A percentile compares a stretch with the other conserved stretches of the same genome.
phyloP scores from a whole-genome alignment of 768 basidiomycete species.

The Paxillus involutus region DNA sequence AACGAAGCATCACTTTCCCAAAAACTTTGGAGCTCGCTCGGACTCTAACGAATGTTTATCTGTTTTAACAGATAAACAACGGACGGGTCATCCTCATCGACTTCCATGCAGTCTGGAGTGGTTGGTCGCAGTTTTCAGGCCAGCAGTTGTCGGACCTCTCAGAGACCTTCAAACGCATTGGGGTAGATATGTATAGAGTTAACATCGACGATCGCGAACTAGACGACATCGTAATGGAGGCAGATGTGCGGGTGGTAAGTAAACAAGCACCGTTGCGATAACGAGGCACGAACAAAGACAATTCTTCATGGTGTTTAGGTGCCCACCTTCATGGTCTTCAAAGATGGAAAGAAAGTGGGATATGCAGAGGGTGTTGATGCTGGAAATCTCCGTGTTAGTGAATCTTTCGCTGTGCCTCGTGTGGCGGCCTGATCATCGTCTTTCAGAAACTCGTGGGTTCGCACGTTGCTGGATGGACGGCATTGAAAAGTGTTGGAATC shows the following conservation, averaged over 20 bases:
- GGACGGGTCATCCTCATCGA: conserved; percentile 25
- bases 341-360: conserved; percentile 28
- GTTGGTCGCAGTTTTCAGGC: conserved; percentile 4
- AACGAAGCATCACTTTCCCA: background rate
- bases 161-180: conserved; percentile 25
- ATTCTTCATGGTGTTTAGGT: conserved; percentile 8
- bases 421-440: background rate
- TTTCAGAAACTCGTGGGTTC: conserved; percentile 21
- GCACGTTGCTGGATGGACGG: conserved; percentile 12
- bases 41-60: background rate
- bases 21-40: background rate
- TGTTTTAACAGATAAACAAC: conserved; percentile 24
- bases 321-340: conserved; percentile 30
- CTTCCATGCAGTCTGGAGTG: conserved; percentile 18
- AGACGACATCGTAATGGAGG: conserved; percentile 52
- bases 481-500: background rate
- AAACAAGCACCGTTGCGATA: background rate
- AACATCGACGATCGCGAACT: conserved; percentile 57
- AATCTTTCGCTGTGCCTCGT: conserved; percentile 5
- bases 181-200: conserved; percentile 67
- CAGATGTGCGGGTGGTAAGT: conserved; percentile 60
- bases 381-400: conserved; percentile 24
- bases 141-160: conserved; percentile 17
- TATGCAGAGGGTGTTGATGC: conserved; percentile 25
- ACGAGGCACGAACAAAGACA: background rate